Evolutionary conservation across 768 basidiomycete genomes (phyloP).

Genomic region (Clavulina sp.): DNA sequence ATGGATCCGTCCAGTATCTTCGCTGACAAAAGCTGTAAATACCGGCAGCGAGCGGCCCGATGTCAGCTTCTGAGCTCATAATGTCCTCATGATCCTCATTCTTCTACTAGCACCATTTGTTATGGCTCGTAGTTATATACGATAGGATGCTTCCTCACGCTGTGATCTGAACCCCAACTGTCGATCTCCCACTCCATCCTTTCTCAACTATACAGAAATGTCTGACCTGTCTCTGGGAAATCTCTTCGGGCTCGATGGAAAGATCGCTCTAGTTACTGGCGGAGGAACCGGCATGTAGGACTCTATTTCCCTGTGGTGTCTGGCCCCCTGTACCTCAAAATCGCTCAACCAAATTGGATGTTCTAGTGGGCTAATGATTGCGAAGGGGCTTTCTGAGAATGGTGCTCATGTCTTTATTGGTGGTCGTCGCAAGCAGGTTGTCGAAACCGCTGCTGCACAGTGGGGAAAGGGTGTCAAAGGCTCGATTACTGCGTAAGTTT

Average conservation of each 20-base stretch:
- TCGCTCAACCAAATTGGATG: not conserved
- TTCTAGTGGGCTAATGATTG: conserved; percentile 42
- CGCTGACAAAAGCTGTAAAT: too few relatives aligned
- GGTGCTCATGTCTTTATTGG: conserved; percentile 61
- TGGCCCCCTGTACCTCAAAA: not conserved
- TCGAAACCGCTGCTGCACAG: conserved; percentile 23
- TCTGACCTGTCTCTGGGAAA: too few relatives aligned
- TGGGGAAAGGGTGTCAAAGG: conserved; percentile 27
- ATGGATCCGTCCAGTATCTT: too few relatives aligned
- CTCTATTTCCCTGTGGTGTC: not conserved
- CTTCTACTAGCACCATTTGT: too few relatives aligned
- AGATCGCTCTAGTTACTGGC: conserved; percentile 9
- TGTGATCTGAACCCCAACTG: too few relatives aligned
- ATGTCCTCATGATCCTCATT: too few relatives aligned
- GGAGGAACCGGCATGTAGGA: not conserved
- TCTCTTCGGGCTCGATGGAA: conserved; percentile 3
- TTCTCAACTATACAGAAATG: too few relatives aligned
- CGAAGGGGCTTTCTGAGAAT: conserved; percentile 53
- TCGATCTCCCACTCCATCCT: too few relatives aligned
- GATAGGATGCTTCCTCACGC: too few relatives aligned
- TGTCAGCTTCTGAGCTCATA: too few relatives aligned
- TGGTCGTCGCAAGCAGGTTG: conserved; percentile 45
- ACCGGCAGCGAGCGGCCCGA: too few relatives aligned
- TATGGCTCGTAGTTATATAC: too few relatives aligned
- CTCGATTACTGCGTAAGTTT: conserved; percentile 37